A percentile compares a stretch with the other conserved stretches of the same genome.
These are phyloP conservation scores for Rhinocladiella similis DNA, from an alignment of 2,329 filamentous ascomycete genomes.

Conservation along the genomic window DNA sequence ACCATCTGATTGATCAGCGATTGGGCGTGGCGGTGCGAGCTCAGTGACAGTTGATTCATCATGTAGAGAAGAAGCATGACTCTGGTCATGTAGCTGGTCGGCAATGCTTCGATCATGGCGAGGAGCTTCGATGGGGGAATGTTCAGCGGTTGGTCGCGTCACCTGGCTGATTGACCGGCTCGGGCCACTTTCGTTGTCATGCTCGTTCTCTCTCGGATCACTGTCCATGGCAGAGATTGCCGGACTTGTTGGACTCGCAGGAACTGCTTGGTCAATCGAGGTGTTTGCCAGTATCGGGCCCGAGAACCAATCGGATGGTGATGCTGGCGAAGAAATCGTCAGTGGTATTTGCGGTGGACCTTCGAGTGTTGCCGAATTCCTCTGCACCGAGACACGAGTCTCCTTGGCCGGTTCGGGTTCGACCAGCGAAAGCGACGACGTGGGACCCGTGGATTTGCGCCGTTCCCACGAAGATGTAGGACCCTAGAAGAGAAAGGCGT, in stretches of 20 bases:
- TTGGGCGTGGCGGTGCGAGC: conserved; percentile 4
- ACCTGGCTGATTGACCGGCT: conserved; percentile 23
- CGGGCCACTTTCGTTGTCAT: conserved; percentile 7
- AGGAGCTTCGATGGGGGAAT: conserved; percentile 15
- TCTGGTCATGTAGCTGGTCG: neutral
- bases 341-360: conserved; percentile 22
- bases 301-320: conserved; percentile 23
- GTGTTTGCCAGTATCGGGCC: conserved; percentile 4
- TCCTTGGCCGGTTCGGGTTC: conserved; percentile 16
- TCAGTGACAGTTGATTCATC: neutral
- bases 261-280: neutral
- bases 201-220: conserved; percentile 4
- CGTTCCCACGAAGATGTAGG: conserved; percentile 9
- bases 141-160: conserved; percentile 16
- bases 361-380: conserved; percentile 18
- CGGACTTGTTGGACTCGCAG: conserved; percentile 10
- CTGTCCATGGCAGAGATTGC: conserved; percentile 24
- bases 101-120: conserved; percentile 2
- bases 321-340: conserved; percentile 19
- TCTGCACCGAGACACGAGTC: conserved; percentile 7
- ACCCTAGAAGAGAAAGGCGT: conserved; percentile 25
- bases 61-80: neutral
- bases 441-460: conserved; percentile 16
- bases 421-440: neutral
- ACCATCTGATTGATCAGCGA: conserved; percentile 2